Evolutionary conservation across 345 rosid genomes (phyloP).

Genomic region (Schrenkiella parvula): DNA sequence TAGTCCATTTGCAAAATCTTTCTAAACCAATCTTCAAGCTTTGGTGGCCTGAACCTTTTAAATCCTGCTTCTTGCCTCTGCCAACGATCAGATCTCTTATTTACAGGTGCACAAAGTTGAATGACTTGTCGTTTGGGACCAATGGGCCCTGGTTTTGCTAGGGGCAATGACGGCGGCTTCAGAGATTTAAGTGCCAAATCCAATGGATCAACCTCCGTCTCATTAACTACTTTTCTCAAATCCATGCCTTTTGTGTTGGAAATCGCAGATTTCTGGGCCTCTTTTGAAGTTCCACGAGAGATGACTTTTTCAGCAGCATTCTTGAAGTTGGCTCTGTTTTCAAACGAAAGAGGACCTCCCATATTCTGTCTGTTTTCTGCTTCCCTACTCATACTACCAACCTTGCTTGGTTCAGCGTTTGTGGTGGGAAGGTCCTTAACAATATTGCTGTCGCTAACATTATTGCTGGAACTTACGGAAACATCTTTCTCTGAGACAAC

Average conservation of each 20-base stretch:
- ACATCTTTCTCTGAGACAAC: slow-evolving; percentile 32
- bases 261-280: slow-evolving; percentile 28
- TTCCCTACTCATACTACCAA: slow-evolving; percentile 39
- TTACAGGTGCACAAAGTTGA: slow-evolving; percentile 74
- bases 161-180: slow-evolving; percentile 38
- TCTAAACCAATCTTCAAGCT: slow-evolving; percentile 93
- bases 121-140: slow-evolving; percentile 86
- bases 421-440: slow-evolving; percentile 31
- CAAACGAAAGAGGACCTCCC: slow-evolving; percentile 30
- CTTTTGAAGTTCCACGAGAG: slow-evolving; percentile 29
- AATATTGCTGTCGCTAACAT: slow-evolving; percentile 20
- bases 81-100: slow-evolving; percentile 47
- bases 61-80: slow-evolving; percentile 50
- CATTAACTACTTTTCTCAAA: slow-evolving; percentile 50
- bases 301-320: slow-evolving; percentile 35
- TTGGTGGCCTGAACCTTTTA: slow-evolving; percentile 82
- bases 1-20: slow-evolving; percentile 82
- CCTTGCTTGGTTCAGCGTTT: slow-evolving; percentile 40
- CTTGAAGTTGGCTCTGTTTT: slow-evolving; percentile 29
- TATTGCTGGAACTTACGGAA: slow-evolving; percentile 22
- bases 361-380: slow-evolving; percentile 32
- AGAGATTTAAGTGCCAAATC: slow-evolving; percentile 47
- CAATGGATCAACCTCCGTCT: slow-evolving; percentile 43
- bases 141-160: slow-evolving; percentile 44
- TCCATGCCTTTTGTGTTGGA: slow-evolving; percentile 37